phyloP scores from a whole-genome alignment of 148 eudicot species.

The Heliamphora exappendiculata region DNA sequence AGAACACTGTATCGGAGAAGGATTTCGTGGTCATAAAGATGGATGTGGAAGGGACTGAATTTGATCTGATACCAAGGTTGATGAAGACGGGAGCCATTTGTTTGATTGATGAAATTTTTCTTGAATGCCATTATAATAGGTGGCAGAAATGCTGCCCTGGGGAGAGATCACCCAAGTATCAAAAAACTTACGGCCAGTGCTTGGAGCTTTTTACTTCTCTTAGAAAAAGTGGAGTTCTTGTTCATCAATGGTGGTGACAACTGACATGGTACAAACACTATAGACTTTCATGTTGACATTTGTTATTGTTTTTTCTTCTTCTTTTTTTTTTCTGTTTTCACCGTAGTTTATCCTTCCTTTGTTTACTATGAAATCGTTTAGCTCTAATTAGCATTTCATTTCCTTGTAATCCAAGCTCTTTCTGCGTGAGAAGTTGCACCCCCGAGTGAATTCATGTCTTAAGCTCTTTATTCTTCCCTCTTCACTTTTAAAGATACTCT shows the following conservation, averaged over 20 bases:
- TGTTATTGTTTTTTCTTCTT: not conserved
- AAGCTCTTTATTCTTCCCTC: not conserved
- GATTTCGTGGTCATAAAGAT: constrained; percentile 96
- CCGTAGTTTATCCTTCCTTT: not conserved
- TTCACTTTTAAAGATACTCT: not conserved
- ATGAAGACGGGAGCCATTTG: constrained; percentile 89
- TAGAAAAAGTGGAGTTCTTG: constrained; percentile 78
- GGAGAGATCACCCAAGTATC: constrained; percentile 65
- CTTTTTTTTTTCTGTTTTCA: not conserved
- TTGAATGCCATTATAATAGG: constrained; percentile 89
- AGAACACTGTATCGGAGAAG: constrained; percentile 52
- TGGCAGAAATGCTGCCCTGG: constrained; percentile 98
- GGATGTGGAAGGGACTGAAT: constrained; percentile 97
- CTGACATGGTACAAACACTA: constrained; percentile 29
- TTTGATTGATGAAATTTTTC: constrained; percentile 84
- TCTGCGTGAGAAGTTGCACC: not conserved
- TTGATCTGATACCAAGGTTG: constrained; percentile 78
- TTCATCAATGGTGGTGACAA: constrained; percentile 97
- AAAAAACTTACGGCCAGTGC: constrained; percentile 77
- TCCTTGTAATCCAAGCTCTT: constrained; percentile 5
- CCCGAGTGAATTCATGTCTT: constrained; percentile 1
- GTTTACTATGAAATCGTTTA: not conserved
- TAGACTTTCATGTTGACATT: not conserved
- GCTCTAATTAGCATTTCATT: constrained; percentile 10
- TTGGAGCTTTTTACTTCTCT: constrained; percentile 69